Base-by-base conservation (phyloP, 164 flowering plant genomes). In the Vitis riparia region DNA sequence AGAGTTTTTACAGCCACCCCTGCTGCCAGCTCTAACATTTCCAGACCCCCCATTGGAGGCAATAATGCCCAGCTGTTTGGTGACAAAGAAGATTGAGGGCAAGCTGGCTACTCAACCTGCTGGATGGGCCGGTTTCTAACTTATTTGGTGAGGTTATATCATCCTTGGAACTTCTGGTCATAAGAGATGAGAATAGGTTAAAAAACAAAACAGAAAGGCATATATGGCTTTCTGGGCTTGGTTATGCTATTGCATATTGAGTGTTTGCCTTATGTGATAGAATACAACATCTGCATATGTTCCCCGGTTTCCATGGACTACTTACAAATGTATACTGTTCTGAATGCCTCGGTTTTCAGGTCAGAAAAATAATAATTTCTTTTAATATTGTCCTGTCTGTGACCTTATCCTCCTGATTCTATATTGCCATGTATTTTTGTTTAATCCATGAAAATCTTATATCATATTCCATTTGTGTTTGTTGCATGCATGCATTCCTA, bases 91-190 rank as follows among this genome's bases (percentile, higher is more conserved):
- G 8, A 53, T 12, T 2, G 91, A 87, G 51, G 79, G 71, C 68
- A 86, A 87, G 79, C 59, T 78, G 67, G 70, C 83, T 29, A 56
- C 90, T 67, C 98, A 90, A 72, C 99, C 99, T 68, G 92, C 97
- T 68, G 99, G 99, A 60, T 96, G 99, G 99, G 97, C 99, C 78
- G 99, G 99, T 73, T 96, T 96, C 77, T 96, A 77, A 76, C 50
- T 51, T 19, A 19, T 19, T 19, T 19, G 23, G 23, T 19, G 23
- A 19, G 23, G 23, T 19, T 19, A 19, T 19, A 19, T 19, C 23
- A 19, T 19, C 23, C 23, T 19, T 19, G 23, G 23, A 19, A 19
- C 23, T 19, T 19, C 23, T 19, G 23, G 23, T 19, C 23, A 19
- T 19, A 19, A 19, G 23, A 19, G 23, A 19, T 19, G 23, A 19